These are phyloP conservation scores for Fistulinella staudtii DNA, from an alignment of 1,284 basidiomycete genomes.

Conservation along the genomic window DNA sequence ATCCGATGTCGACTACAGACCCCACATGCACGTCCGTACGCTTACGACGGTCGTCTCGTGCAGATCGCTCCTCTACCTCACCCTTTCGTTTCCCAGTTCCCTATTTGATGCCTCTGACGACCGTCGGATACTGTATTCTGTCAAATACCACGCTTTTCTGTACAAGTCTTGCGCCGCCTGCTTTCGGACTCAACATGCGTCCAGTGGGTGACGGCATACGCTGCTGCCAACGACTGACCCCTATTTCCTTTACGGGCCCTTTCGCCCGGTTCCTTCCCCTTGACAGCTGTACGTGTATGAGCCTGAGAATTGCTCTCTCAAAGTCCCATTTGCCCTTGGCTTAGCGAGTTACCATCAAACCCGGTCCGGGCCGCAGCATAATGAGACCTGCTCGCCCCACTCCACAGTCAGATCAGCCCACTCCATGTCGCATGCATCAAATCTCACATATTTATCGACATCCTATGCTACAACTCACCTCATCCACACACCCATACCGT, in stretches of 20 bases:
- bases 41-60: no score
- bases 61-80: neutral
- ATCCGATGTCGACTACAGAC: no score
- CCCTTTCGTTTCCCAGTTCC: slow-evolving; percentile 1
- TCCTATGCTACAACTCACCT: slow-evolving; percentile 2
- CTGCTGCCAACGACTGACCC: slow-evolving; percentile 1
- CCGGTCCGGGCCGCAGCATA: slow-evolving; percentile 4
- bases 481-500: neutral
- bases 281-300: slow-evolving; percentile 7
- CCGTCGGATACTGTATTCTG: neutral
- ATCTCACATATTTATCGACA: neutral
- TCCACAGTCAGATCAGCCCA: slow-evolving; percentile 1
- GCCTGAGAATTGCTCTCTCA: slow-evolving; percentile 16
- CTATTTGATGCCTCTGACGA: neutral
- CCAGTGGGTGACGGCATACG: slow-evolving; percentile 13
- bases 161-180: slow-evolving; percentile 10
- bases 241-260: slow-evolving; percentile 14
- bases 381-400: slow-evolving; percentile 4
- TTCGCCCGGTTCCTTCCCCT: slow-evolving; percentile 2
- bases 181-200: slow-evolving; percentile 13
- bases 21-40: slow-evolving; percentile 1
- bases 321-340: neutral
- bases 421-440: slow-evolving; percentile 4
- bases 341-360: slow-evolving; percentile 1
- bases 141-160: neutral